A percentile compares a stretch with the other conserved stretches of the same genome.
These are phyloP conservation scores for Aspergillus sclerotiicarbonarius DNA, from an alignment of 495 filamentous ascomycete genomes.

Conservation along the genomic window DNA sequence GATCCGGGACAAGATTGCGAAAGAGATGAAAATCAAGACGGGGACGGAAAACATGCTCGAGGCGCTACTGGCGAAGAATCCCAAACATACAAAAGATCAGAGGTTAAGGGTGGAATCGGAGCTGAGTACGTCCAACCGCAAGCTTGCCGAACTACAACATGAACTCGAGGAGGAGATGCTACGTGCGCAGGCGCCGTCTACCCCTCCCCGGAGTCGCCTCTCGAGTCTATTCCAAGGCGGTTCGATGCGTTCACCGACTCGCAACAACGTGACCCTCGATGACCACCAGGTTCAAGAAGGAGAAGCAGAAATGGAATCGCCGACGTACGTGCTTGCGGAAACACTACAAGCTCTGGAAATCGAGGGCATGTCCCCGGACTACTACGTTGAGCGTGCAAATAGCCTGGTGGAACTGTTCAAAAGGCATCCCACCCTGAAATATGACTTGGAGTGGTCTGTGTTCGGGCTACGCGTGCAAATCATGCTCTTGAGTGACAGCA, in stretches of 20 bases:
- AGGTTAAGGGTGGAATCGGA: conserved; percentile 83
- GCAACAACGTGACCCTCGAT: conserved; percentile 50
- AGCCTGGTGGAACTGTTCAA: conserved; percentile 90
- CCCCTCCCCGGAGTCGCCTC: conserved; percentile 64
- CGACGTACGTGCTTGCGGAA: conserved; percentile 85
- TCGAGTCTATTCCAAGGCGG: conserved; percentile 66
- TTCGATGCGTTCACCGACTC: conserved; percentile 64
- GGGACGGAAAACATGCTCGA: conserved; percentile 97
- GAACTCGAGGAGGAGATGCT: conserved; percentile 74
- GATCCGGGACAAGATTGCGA: conserved; percentile 78
- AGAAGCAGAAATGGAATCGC: conserved; percentile 74
- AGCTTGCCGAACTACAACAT: conserved; percentile 77
- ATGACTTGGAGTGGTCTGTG: conserved; percentile 90
- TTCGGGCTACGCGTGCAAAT: conserved; percentile 91
- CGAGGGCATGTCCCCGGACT: conserved; percentile 84
- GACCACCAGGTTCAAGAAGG: conserved; percentile 41
- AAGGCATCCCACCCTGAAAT: conserved; percentile 86
- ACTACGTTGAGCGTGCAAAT: conserved; percentile 91
- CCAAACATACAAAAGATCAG: conserved; percentile 93
- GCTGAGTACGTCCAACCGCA: conserved; percentile 83
- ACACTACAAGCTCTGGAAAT: conserved; percentile 83
- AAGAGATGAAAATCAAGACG: conserved; percentile 95
- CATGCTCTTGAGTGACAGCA: conserved; percentile 91
- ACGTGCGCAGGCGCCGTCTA: conserved; percentile 62
- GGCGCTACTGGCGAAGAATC: conserved; percentile 89